Evolutionary conservation across 495 filamentous ascomycete species (phyloP), one percentile per base, ranked within the genome.

Genomic region (Penicillium dipodomyicola): DNA sequence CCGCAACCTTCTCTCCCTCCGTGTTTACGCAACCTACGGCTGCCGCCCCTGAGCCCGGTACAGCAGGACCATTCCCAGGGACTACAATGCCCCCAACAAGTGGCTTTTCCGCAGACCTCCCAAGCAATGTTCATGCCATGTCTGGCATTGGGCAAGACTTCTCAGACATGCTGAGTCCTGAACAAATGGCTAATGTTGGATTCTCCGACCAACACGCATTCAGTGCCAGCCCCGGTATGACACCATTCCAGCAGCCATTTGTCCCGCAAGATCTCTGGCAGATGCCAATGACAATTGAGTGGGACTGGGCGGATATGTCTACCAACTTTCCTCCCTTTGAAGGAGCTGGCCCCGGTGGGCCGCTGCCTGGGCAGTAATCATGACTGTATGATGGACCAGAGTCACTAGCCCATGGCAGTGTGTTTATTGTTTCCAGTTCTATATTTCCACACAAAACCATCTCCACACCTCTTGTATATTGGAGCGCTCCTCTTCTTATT

Each of bases 211-310:
- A 71, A 68, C 57, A 57, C 47, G 55, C 63, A 59, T 58, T 73
- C 68, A 39, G 74, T 67, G 37, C 64, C 71, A 63, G 63, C 71
- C 60, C 82, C 2, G 66, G 70, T n/a, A 71, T 79, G 57, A 69
- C 67, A 41, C 73, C 76, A 22, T 92, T 91, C 67, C 91, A 96
- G 67, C 91, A 96, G 60, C 92, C 92, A 1, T 91, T 96, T 64
- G 87, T 97, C 43, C 94, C 94, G n/a, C 91, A 93, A 63, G 95
- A 97, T 77, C 73, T 98, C 49, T 98, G 92, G 89, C 88, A 91
- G 70, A 87, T 96, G 84, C 89, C 92, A 10, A 95, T 96, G 86
- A 94, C 90, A 14, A 82, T 97, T 20, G 95, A 97, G 67, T 98
- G 95, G 95, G 91, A 97, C 66, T 97, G 95, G 94, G 91, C 91